Evolutionary conservation across 192 early-diverging fungal genomes (phyloP).

Genomic region (Rhizophagus clarus): DNA sequence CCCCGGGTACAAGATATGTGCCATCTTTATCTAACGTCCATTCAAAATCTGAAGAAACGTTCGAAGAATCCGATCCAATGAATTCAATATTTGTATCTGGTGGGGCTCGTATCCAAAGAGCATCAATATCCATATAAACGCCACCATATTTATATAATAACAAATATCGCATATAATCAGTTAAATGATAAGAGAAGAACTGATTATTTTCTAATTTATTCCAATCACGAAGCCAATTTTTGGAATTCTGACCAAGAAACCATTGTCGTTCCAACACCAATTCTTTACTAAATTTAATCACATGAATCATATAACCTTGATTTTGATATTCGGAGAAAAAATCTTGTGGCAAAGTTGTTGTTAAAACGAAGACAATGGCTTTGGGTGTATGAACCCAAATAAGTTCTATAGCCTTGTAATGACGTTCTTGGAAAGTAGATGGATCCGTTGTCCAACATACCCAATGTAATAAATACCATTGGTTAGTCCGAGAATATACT

Average conservation of each 20-base stretch:
- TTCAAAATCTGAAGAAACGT: conserved; percentile 40
- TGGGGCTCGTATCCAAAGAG: conserved; percentile 58
- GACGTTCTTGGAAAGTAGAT: conserved; percentile 53
- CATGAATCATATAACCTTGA: conserved; percentile 58
- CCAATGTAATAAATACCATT: conserved; percentile 61
- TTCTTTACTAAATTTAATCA: conserved; percentile 56
- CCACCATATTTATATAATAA: conserved; percentile 63
- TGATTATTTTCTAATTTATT: conserved; percentile 52
- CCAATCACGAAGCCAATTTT: conserved; percentile 55
- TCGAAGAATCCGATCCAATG: conserved; percentile 59
- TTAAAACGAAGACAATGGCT: conserved; percentile 56
- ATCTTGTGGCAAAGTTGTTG: conserved; percentile 48
- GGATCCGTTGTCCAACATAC: conserved; percentile 60
- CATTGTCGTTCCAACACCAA: conserved; percentile 53
- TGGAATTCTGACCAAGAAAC: conserved; percentile 58
- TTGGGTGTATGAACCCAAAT: conserved; percentile 59
- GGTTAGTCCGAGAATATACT: conserved; percentile 56
- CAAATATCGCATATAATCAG: conserved; percentile 55
- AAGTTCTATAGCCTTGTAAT: conserved; percentile 59
- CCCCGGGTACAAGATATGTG: conserved; percentile 55
- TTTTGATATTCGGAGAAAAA: conserved; percentile 56
- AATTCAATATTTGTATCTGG: conserved; percentile 54
- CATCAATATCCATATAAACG: conserved; percentile 68
- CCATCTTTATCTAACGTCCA: conserved; percentile 58
- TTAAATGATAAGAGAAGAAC: conserved; percentile 57